Base-by-base conservation (phyloP, 768 basidiomycete genomes). In the Leccinum olivaceopallidum region DNA sequence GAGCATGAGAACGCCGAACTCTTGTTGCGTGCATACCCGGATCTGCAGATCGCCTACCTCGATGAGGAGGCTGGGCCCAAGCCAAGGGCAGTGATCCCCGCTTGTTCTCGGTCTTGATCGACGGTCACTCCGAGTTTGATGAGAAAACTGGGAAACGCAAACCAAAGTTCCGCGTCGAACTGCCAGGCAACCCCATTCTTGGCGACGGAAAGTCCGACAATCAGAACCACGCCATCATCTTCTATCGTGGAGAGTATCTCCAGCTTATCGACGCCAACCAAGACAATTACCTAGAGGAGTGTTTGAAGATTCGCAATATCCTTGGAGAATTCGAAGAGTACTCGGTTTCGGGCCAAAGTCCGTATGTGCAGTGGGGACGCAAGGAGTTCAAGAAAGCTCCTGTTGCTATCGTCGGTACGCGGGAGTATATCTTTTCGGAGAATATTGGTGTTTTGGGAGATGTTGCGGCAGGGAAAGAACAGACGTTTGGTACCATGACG, bases 261-360 rank as follows among this genome's bases (percentile, higher is more conserved):
- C 97, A 99, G 77, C 90, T 99, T 67, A 98, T 99, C 77, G 97
- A 99, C 66, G 97, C 97, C 67, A 99, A 99, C 73, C 97, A 99
- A 79, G 97, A 99, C 80, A 99, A 98, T 79, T 99, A 99, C 71
- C 80, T 99, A 69, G 97, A 99, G 74, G 97, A 99, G 73, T 99
- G 97, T 75, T 77, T 99, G 72, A 99, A 99, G 83, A 99, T 99
- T 68, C 88, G 97, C 37, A 99, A 95, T 73, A 24, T 24, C 24
- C 24, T 24, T 24, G 24, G 24, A 24, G 24, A 24, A 24, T 24
- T 24, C 24, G 24, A 24, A 24, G 24, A 24, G 24, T 24, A 24
- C 24, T 24, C 24, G 24, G 24, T 24, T 24, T 24, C 24, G 24
- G 24, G 24, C 24, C 24, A 24, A 24, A 24, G 24, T 24, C 24